Evolutionary conservation across 2,329 filamentous ascomycete species (phyloP), one percentile per base, ranked within the genome.

Genomic region (Corynespora cassiicola): DNA sequence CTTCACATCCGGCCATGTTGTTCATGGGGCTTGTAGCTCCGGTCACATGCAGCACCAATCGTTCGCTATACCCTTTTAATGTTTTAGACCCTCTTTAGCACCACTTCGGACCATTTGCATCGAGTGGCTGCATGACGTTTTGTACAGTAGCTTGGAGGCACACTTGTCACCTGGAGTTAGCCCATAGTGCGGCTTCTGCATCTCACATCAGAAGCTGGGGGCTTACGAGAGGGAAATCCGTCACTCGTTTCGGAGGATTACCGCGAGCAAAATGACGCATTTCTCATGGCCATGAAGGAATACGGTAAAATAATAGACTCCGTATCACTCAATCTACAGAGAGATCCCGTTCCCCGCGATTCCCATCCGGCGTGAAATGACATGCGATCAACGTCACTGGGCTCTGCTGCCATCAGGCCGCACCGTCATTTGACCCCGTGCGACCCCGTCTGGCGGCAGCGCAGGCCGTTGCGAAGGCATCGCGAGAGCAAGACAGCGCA

Each of bases 21-120:
- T 24, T 31, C 35, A 22, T 16, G 20, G 12, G 18, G 42, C 37
- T 38, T 33, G 24, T 42, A 41, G 48, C 49, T 45, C 44, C 42
- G 17, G 26, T 31, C 20, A 20, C 48, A 56, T 48, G 50, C 50
- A 54, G 50, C 47, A 58, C 50, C n/a, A 49, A 63, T 47, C 59
- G 46, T 61, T 67, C 61, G 57, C 50, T 66, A 64, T 58, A 60
- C 50, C 47, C 50, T 61, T 50, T 58, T 65, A 63, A 65, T 65
- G 44, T 58, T 63, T 63, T 67, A 65, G 59, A 67, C 62, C 42
- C 61, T 67, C 63, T 31, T 56, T 66, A 48, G 60, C 57, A 54
- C 31, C 51, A 44, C 33, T 41, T 43, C 37, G 50, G 38, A 29
- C 35, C 39, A 32, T 20, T 26, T 28, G n/a, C n/a, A 23, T 41